phyloP scores from a whole-genome alignment of 768 basidiomycete genomes.

The Leccinum longicurvipes region DNA sequence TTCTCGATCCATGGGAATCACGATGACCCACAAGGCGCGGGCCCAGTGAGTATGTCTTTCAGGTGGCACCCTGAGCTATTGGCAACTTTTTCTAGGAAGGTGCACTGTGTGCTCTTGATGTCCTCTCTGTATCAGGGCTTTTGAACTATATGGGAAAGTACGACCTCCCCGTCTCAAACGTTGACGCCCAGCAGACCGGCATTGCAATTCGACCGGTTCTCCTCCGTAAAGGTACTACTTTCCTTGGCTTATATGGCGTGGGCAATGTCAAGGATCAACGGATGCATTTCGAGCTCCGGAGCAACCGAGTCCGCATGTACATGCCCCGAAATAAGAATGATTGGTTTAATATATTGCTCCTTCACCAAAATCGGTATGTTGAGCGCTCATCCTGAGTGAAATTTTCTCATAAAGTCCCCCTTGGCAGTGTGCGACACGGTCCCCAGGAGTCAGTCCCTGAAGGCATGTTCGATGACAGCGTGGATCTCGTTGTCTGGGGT shows the following conservation, averaged over 20 bases:
- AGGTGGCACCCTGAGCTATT: background rate
- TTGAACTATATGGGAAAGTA: constrained; percentile 98
- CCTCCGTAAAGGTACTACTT: constrained; percentile 80
- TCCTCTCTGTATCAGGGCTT: constrained; percentile 90
- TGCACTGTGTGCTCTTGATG: constrained; percentile 91
- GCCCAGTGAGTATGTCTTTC: constrained; percentile 54
- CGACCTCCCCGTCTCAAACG: constrained; percentile 76
- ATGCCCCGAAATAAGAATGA: constrained; percentile 88
- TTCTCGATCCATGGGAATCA: constrained; percentile 99
- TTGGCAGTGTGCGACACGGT: constrained; percentile 81
- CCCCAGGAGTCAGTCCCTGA: constrained; percentile 95
- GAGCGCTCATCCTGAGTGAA: background rate
- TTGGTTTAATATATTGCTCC: constrained; percentile 92
- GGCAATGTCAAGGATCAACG: constrained; percentile 96
- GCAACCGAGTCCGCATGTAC: constrained; percentile 94
- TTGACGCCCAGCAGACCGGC: constrained; percentile 60
- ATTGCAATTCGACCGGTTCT: constrained; percentile 90
- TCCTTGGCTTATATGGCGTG: constrained; percentile 90
- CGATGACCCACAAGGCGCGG: constrained; percentile 97
- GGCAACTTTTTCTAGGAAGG: constrained; percentile 63
- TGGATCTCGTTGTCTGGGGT: constrained; percentile 95
- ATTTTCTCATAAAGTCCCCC: constrained; percentile 10
- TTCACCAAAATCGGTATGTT: constrained; percentile 92
- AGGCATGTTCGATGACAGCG: constrained; percentile 93
- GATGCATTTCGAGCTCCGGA: constrained; percentile 94